Conservation (phyloP, 164 flowering plant species). For the Warburgia ugandensis region DNA sequence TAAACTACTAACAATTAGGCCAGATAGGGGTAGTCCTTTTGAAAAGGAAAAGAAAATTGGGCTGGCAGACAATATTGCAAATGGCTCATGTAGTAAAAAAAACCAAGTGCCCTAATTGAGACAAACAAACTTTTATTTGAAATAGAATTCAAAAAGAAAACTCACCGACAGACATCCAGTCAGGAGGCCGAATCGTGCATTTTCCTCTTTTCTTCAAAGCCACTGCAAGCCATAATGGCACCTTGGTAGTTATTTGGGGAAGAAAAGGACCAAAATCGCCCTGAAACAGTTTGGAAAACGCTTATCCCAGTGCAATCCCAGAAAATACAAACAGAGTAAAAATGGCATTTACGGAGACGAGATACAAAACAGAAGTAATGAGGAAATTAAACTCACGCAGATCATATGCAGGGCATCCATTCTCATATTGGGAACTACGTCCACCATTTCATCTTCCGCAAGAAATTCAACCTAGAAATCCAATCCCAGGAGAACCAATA, state of each 20-base stretch:
- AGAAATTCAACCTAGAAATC: constrained; percentile 62
- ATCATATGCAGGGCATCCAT: constrained; percentile 63
- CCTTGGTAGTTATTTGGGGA: constrained; percentile 63
- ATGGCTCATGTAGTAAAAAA: too few relatives aligned
- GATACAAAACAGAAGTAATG: neutral
- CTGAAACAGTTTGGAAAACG: too few relatives aligned
- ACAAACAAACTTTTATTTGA: too few relatives aligned
- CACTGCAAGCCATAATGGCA: constrained; percentile 80
- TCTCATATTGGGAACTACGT: constrained; percentile 67
- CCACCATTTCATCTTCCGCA: constrained; percentile 77
- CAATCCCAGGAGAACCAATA: neutral
- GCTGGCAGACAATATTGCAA: too few relatives aligned
- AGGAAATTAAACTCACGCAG: constrained; percentile 1
- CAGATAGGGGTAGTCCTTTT: too few relatives aligned
- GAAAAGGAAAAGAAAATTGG: too few relatives aligned
- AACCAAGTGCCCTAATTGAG: too few relatives aligned
- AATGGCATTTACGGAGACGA: too few relatives aligned
- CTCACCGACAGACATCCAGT: constrained; percentile 88
- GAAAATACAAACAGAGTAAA: too few relatives aligned
- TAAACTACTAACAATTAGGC: too few relatives aligned
- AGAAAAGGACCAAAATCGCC: constrained; percentile 84
- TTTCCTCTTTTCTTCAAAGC: constrained; percentile 91
- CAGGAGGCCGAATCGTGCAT: constrained; percentile 70
- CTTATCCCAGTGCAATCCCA: too few relatives aligned
- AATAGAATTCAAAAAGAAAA: constrained; percentile 1